A percentile compares a stretch with the other conserved stretches of the same genome.
Conservation (phyloP, 495 filamentous ascomycete species). For the Xylaria longipes region DNA sequence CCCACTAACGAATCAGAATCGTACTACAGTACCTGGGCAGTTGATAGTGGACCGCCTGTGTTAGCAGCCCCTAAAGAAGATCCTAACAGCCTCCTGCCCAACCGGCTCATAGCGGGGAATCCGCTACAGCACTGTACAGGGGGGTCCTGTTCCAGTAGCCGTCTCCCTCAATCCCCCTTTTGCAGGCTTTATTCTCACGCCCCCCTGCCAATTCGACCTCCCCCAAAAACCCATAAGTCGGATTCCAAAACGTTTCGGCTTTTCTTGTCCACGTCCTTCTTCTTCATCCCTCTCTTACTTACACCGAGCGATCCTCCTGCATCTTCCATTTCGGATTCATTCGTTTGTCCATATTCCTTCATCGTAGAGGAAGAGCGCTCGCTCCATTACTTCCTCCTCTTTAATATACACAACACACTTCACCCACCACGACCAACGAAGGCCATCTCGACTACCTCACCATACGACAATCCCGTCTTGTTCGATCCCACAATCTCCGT, state of each 20-base stretch:
- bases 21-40: not conserved
- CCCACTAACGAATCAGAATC: not conserved
- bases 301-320: constrained; percentile 41
- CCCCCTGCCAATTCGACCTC: constrained; percentile 35
- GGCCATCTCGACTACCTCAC: not conserved
- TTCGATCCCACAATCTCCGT: constrained; percentile 1
- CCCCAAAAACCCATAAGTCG: constrained; percentile 46
- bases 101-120: not conserved
- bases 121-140: constrained; percentile 8
- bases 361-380: constrained; percentile 44
- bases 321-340: constrained; percentile 45
- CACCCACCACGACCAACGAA: constrained; percentile 8
- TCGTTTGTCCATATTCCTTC: constrained; percentile 58
- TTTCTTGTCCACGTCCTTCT: constrained; percentile 46
- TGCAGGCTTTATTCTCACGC: constrained; percentile 18
- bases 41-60: not conserved
- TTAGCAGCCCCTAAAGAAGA: constrained; percentile 12
- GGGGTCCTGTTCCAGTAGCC: not conserved
- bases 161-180: constrained; percentile 20
- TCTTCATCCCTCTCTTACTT: constrained; percentile 44
- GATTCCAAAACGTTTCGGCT: constrained; percentile 54
- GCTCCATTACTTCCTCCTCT: constrained; percentile 49
- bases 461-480: not conserved
- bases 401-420: constrained; percentile 35
- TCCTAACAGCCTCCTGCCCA: constrained; percentile 1